Evolutionary conservation across 2,329 filamentous ascomycete genomes (phyloP).

Genomic region (Magnaporthales sp.): DNA sequence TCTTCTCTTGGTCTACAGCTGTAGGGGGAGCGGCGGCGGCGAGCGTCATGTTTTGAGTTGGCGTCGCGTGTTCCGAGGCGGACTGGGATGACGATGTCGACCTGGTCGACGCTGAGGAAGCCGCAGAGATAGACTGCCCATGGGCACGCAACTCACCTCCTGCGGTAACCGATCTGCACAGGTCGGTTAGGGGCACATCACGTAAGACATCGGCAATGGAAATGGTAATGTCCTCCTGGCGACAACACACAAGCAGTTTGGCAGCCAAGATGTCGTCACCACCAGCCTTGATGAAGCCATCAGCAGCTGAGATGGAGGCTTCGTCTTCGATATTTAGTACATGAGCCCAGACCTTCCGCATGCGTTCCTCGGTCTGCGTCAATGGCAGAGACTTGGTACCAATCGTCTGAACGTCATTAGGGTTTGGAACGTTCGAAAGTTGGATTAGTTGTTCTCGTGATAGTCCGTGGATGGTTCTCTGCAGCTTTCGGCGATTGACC

Average conservation of each 20-base stretch:
- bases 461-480: conserved; percentile 32
- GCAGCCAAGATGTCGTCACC: conserved; percentile 36
- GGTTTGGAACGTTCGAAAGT: conserved; percentile 28
- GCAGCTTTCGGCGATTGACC: conserved; percentile 38
- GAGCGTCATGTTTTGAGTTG: neutral
- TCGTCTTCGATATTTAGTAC: conserved; percentile 30
- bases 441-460: conserved; percentile 33
- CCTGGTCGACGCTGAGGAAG: neutral
- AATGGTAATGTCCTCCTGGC: conserved; percentile 30
- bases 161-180: conserved; percentile 23
- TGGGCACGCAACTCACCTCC: neutral
- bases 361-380: conserved; percentile 35
- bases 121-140: neutral
- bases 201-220: conserved; percentile 32
- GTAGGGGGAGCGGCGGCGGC: neutral
- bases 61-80: too few species aligned
- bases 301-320: conserved; percentile 29
- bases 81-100: neutral
- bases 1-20: neutral
- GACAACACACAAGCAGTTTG: conserved; percentile 34
- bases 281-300: conserved; percentile 36
- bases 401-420: conserved; percentile 24
- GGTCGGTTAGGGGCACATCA: conserved; percentile 32
- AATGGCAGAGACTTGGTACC: conserved; percentile 36
- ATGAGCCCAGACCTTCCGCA: conserved; percentile 38